These are phyloP conservation scores for Blastomyces parvus DNA, from an alignment of 2,329 filamentous ascomycete genomes.

Conservation along the genomic window DNA sequence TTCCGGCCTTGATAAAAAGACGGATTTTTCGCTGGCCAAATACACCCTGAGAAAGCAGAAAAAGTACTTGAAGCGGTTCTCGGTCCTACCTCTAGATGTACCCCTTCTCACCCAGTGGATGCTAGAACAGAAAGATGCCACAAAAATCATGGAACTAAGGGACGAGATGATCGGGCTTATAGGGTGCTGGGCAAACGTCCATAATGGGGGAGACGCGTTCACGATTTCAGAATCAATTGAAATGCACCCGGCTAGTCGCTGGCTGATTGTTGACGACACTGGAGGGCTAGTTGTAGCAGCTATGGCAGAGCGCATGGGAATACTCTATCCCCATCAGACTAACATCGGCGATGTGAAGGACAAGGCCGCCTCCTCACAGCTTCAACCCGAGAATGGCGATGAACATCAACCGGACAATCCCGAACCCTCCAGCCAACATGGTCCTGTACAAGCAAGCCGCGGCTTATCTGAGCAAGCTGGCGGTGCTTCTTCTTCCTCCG, in stretches of 20 bases:
- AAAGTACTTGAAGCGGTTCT: slow-evolving; percentile 86
- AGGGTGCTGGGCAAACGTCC: slow-evolving; percentile 83
- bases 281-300: slow-evolving; percentile 72
- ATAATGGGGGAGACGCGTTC: slow-evolving; percentile 49
- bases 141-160: slow-evolving; percentile 73
- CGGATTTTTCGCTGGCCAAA: slow-evolving; percentile 83
- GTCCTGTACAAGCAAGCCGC: neutral
- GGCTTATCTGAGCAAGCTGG: slow-evolving; percentile 5
- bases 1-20: slow-evolving; percentile 85
- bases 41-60: slow-evolving; percentile 90
- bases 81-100: slow-evolving; percentile 73
- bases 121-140: slow-evolving; percentile 67
- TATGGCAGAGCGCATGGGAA: slow-evolving; percentile 79
- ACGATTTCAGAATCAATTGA: slow-evolving; percentile 18
- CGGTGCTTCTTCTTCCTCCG: neutral
- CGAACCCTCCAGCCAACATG: slow-evolving; percentile 2
- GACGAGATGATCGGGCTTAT: slow-evolving; percentile 74
- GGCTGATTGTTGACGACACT: slow-evolving; percentile 79
- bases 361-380: slow-evolving; percentile 18
- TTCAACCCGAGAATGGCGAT: slow-evolving; percentile 5
- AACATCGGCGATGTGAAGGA: slow-evolving; percentile 22
- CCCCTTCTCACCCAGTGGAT: slow-evolving; percentile 65
- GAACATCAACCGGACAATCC: slow-evolving; percentile 8
- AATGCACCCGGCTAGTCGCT: slow-evolving; percentile 48
- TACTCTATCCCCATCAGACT: slow-evolving; percentile 50